Evolutionary conservation across 2,329 filamentous ascomycete genomes (phyloP), one percentile per base, ranked within the genome.

Genomic region (Biscogniauxia marginata): DNA sequence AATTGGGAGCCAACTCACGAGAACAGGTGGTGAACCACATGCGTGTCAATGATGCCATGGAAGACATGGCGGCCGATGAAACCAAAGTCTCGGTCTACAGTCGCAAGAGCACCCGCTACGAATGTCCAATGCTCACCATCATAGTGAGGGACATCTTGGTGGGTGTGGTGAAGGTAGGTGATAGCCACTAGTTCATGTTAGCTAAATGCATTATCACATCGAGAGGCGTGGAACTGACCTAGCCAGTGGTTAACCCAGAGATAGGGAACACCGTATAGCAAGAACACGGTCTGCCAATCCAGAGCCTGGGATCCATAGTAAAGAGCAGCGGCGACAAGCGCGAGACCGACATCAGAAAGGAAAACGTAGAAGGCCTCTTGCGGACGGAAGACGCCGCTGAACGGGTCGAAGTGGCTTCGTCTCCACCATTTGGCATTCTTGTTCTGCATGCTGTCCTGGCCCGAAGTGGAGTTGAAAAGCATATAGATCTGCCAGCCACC

Each of bases 151-250:
- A 86, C 75, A 22, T 71, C 70, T 13, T 74, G 74, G 68, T 89
- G 84, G 54, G 85, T 88, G 78, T 90, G 87, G 73, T 90, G 87
- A 19, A 90, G 84, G 73, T 88, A 90, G 49, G 87, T 90, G 68
- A 90, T 90, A 60, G 86, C 86, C 19, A 90, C 86, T 85, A 30
- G 23, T 45, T 22, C 39, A 24, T 25, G 67, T 65, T 64, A 70
- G 55, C 54, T n/a, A 50, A 46, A 49, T 23, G n/a, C 46, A 24
- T 20, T 25, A n/a, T 51, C 45, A n/a, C 21, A 7, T 43, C 7
- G 52, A 48, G 25, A 44, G 7, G 25, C 20, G 23, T 8, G 46
- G 30, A n/a, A 39, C 79, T 65, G 74, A 84, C 81, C 79, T 53
- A 89, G 78, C 85, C 85, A 89, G 77, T 88, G 83, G 75, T 89